These are phyloP conservation scores for Heritiera fomes DNA, from an alignment of 345 rosid species.

Conservation along the genomic window DNA sequence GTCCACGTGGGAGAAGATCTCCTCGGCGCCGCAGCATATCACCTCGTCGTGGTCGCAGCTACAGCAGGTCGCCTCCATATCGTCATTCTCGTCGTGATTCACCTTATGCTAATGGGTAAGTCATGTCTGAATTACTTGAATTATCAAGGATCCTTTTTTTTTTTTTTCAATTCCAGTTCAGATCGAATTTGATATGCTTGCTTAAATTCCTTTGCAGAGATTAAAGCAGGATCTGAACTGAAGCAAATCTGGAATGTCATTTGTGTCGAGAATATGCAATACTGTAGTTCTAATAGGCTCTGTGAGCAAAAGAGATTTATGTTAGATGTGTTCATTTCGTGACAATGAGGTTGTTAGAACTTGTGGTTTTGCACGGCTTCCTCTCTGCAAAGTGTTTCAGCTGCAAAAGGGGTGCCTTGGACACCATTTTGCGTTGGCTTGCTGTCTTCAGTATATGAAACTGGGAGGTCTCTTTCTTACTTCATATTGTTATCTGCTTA, in stretches of 20 bases:
- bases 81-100: constrained; percentile 60
- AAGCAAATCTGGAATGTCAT: constrained; percentile 28
- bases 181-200: constrained; percentile 14
- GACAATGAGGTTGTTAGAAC: constrained; percentile 48
- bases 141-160: neutral
- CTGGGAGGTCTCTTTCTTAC: constrained; percentile 58
- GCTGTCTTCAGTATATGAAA: constrained; percentile 51
- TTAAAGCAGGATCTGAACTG: constrained; percentile 33
- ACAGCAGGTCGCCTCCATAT: constrained; percentile 75
- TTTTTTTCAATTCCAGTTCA: neutral
- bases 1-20: constrained; percentile 71
- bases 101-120: constrained; percentile 74
- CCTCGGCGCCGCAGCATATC: constrained; percentile 65
- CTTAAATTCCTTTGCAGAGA: constrained; percentile 48
- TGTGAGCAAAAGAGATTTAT: constrained; percentile 28
- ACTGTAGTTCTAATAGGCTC: constrained; percentile 41
- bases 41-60: constrained; percentile 58
- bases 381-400: constrained; percentile 44
- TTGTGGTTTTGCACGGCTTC: constrained; percentile 50
- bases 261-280: constrained; percentile 22
- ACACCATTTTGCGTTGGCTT: constrained; percentile 47
- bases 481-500: constrained; percentile 27
- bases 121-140: neutral
- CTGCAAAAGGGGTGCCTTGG: constrained; percentile 41
- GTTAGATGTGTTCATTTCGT: constrained; percentile 44